Conservation (phyloP, 352 stramenopile genomes). For the Halophytophthora batemanensis region DNA sequence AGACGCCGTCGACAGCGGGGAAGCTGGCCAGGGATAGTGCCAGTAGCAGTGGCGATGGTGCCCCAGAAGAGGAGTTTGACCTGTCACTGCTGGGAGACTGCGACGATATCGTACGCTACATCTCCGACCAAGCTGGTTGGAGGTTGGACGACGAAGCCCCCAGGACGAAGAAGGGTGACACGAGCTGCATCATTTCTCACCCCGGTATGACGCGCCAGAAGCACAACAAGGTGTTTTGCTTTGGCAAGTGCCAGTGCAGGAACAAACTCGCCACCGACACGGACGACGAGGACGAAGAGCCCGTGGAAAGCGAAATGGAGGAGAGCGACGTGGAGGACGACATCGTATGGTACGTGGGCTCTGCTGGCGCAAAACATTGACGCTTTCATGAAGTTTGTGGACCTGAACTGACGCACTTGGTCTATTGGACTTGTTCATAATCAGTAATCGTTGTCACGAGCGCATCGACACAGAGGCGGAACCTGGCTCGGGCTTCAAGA, state of each 20-base stretch:
- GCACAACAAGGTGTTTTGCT: slow-evolving; percentile 33
- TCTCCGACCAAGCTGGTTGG: slow-evolving; percentile 64
- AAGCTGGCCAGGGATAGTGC: slow-evolving; percentile 17
- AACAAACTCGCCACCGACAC: slow-evolving; percentile 31
- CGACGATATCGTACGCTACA: slow-evolving; percentile 67
- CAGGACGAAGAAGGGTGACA: slow-evolving; percentile 14
- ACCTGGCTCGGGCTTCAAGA: slow-evolving; percentile 18
- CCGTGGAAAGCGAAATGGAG: slow-evolving; percentile 13
- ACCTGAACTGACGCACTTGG: too few relatives aligned
- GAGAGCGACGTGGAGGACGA: slow-evolving; percentile 36
- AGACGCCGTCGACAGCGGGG: slow-evolving; percentile 20
- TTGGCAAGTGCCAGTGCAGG: slow-evolving; percentile 50
- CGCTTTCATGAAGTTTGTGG: background rate
- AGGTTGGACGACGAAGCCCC: slow-evolving; percentile 12
- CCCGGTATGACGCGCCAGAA: slow-evolving; percentile 10
- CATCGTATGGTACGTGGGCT: slow-evolving; percentile 39
- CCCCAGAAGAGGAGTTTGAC: slow-evolving; percentile 61
- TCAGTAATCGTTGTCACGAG: slow-evolving; percentile 32
- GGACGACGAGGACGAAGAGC: slow-evolving; percentile 20
- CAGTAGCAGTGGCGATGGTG: slow-evolving; percentile 15
- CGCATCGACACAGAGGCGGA: slow-evolving; percentile 28
- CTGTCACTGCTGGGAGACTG: slow-evolving; percentile 79
- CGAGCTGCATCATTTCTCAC: slow-evolving; percentile 25
- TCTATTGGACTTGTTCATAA: slow-evolving; percentile 5
- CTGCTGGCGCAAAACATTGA: background rate